Evolutionary conservation across 2,329 filamentous ascomycete genomes (phyloP), one percentile per base, ranked within the genome.

Genomic region (Aspergillus caelatus): DNA sequence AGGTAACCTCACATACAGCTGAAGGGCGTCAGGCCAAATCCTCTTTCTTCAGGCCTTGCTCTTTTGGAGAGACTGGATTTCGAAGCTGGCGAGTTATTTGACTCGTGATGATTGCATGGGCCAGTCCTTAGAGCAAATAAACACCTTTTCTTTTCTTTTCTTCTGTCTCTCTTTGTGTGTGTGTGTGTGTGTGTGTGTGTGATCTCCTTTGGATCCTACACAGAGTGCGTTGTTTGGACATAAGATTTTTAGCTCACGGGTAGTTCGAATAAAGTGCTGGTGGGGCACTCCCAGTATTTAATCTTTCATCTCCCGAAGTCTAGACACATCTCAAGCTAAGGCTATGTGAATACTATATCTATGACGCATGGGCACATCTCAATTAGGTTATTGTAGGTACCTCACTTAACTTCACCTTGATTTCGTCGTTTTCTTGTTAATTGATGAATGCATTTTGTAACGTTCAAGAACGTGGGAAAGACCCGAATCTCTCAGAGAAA

Each of bases 401-500:
- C 7, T 41, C n/a, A n/a, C 39, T 41, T n/a, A 41, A 7, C 8
- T 9, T 10, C 39, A 41, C 39, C 39, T 41, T 41, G 6, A 9
- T n/a, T 41, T n/a, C 16, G 3, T 41, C 3, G 19, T 32, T 52
- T 7, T 30, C 26, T 45, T 32, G 43, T 52, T 48, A 4, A 57
- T 41, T 39, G 46, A 14, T 54, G 11, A 28, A 23, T 54, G 19
- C 32, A 39, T 30, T 32, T 36, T 19, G 30, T 43, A 26, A 10
- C 32, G 26, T 45, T 23, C 56, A 34, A 48, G 41, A 48, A 34
- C 43, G 19, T n/a, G 62, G 54, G 41, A 61, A 67, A 58, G 59
- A 58, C 62, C 62, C 60, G 66, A 66, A 64, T 66, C 64, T 66
- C 61, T 62, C 65, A 68, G 60, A 69, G 61, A 64, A 55, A 43